Evolutionary conservation across 768 basidiomycete genomes (phyloP), one percentile per base, ranked within the genome.

Genomic region (Paxillus rubicundulus): DNA sequence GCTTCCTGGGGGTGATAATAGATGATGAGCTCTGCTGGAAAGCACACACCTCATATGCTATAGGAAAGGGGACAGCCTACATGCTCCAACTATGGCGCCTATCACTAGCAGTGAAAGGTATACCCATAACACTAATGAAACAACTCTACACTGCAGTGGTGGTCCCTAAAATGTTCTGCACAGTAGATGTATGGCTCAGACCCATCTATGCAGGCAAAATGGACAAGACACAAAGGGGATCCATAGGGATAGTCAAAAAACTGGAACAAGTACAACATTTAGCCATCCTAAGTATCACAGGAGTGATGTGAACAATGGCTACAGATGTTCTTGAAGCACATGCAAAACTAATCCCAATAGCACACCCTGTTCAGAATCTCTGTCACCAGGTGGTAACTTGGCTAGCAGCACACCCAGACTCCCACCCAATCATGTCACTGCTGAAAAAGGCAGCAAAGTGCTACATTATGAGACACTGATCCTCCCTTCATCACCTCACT

Each of bases 271-370:
- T 50, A 2, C 49, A 50, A 34, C 0, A 43, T 33, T 27, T 50
- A 28, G 53, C 59, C 3, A 20, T 40, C 5, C 18, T 52, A 5
- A 30, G 41, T 2, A 59, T 59, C n/a, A 59, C 55, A 1, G 58
- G 61, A 7, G 58, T 49, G 8, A 46, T 64, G 48, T 8, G 45
- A 2, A 38, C 60, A 2, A 55, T 63, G 1, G 55, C 63, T 5
- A 53, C 46, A 8, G 63, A 65, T 52, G 21, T 50, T 0, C 54
- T 63, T 0, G 49, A 50, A 16, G 21, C 49, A 6, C 38, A 50
- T 30, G 30, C 38, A 1, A 50, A 42, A 4, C 43, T 46, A 13
- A 12, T 43, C 13, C 42, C 42, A 0, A 12, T 43, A 28, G 13
- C 14, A 0, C 42, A 13, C 2, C 3, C 4, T 17, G 13, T 45